A percentile compares a stretch with the other conserved stretches of the same genome.
Evolutionary conservation across 2,329 filamentous ascomycete species (phyloP).

Genomic region (Phaeosphaeriaceae sp.): DNA sequence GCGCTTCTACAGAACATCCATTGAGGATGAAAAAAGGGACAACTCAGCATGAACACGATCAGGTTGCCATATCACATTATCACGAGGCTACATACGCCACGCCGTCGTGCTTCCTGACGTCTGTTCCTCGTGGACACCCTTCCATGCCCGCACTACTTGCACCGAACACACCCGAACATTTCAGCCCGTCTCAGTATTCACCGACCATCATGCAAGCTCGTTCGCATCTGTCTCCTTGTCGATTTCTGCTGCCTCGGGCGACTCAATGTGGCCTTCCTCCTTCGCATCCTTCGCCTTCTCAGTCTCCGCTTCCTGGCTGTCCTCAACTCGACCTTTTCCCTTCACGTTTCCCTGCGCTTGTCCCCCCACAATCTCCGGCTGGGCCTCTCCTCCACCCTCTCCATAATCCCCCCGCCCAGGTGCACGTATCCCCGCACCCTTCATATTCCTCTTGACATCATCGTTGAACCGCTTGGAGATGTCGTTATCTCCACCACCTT

Average conservation of each 20-base stretch:
- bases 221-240: background rate
- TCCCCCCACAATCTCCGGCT: background rate
- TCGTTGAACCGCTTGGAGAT: background rate
- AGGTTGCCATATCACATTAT: background rate
- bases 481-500: background rate
- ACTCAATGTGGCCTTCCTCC: too few species aligned
- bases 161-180: background rate
- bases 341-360: background rate
- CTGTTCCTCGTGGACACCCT: background rate
- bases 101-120: background rate
- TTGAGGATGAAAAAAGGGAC: background rate
- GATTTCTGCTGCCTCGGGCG: background rate
- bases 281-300: background rate
- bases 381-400: background rate
- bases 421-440: background rate
- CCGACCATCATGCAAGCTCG: background rate
- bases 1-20: background rate
- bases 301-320: background rate
- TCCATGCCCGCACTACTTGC: background rate
- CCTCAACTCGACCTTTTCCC: too few species aligned
- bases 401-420: background rate
- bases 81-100: background rate
- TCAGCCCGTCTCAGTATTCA: background rate
- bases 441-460: background rate
- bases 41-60: background rate